Base-by-base conservation (phyloP, 2,329 filamentous ascomycete genomes). In the Aspergillus pseudonomiae region DNA sequence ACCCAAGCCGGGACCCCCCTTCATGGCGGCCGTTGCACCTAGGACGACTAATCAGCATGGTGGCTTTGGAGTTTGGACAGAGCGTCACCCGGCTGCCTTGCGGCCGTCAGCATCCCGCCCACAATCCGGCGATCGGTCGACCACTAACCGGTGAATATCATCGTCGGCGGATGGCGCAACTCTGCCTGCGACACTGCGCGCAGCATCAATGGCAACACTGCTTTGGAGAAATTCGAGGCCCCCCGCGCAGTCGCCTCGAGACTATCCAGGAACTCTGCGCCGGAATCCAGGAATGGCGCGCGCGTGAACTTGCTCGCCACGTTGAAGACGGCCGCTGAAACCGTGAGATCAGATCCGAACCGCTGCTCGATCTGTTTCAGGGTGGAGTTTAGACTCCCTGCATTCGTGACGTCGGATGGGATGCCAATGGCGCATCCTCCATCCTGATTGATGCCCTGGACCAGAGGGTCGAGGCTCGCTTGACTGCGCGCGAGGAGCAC, bases 381-480 rank as follows among this genome's bases (percentile, higher is more conserved):
- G n/a, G 63, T 75, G 74, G 71, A 73, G n/a, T 76, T 75, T 21
- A 86, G 61, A 16, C 81, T 82, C 11, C 77, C 71, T 1, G 82
- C 73, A 62, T 86, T 84, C 0, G 86, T 81, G 0, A 89, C 83
- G 70, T 93, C 90, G 1, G 91, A 85, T 6, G 85, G 83, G 70
- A 94, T 86, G 16, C 91, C 91, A 14, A 93, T 79, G 1, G 91
- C 92, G 55, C 85, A 83, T 2, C 92, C 91, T 12, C 91, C 91
- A 0, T 79, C 75, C 6, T 79, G 75, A 62, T 88, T 88, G 78
- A 95, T 93, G 69, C 92, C 90, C 3, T 84, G 74, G 7, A 91
- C 88, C 3, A 92, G 83, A n/a, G 82, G 79, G 61, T 86, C 82
- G 78, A 88, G 92, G 75, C 84, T 91, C 48, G 86, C 83, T 0